Evolutionary conservation across 2,329 filamentous ascomycete genomes (phyloP).

Genomic region (Leptographium wingfieldii): DNA sequence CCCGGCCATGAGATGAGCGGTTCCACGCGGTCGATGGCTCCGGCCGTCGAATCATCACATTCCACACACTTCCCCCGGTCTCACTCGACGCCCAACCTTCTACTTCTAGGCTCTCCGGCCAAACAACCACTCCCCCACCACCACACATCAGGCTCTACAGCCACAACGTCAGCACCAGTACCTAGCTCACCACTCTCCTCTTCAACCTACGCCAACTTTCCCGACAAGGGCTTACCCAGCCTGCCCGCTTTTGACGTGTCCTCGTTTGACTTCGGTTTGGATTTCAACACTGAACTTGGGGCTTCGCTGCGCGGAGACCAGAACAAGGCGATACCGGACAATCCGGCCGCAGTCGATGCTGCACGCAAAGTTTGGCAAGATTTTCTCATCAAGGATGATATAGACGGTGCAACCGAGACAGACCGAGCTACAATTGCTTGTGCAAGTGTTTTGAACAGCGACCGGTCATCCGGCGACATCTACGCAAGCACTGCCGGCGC

Average conservation of each 20-base stretch:
- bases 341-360: not conserved
- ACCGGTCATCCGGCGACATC: not conserved
- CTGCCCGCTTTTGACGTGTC: slow-evolving; percentile 37
- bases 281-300: slow-evolving; percentile 28
- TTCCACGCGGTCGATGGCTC: slow-evolving; percentile 26
- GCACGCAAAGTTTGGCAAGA: slow-evolving; percentile 11
- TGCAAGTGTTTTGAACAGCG: not conserved
- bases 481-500: not conserved
- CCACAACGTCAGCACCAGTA: slow-evolving; percentile 6
- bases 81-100: slow-evolving; percentile 21
- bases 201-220: not conserved
- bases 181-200: slow-evolving; percentile 1
- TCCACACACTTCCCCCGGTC: slow-evolving; percentile 20
- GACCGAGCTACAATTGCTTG: not conserved
- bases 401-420: not conserved
- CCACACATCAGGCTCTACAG: slow-evolving; percentile 2
- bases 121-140: slow-evolving; percentile 6
- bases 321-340: not conserved
- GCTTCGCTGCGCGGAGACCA: slow-evolving; percentile 12
- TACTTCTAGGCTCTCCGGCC: slow-evolving; percentile 13
- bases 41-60: slow-evolving; percentile 25
- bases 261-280: slow-evolving; percentile 39
- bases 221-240: slow-evolving; percentile 18
- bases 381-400: slow-evolving; percentile 1
- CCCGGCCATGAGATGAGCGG: slow-evolving; percentile 29